Conservation (phyloP, 805 yeast species). For the Pichia kluyveri region DNA sequence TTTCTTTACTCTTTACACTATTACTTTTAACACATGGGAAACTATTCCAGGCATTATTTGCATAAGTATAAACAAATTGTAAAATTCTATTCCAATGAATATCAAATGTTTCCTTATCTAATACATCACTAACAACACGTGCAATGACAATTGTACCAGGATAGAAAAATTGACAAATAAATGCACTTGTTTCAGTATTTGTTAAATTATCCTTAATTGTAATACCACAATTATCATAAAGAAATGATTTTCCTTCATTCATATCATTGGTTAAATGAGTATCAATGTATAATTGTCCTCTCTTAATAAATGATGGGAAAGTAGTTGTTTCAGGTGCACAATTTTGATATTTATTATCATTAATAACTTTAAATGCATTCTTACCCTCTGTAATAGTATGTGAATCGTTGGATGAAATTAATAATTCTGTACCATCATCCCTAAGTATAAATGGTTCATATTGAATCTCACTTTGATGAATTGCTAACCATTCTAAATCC, state of each 20-base stretch:
- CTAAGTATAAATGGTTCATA: not conserved
- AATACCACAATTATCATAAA: conserved; percentile 1
- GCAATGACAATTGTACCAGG: not conserved
- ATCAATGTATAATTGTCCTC: conserved; percentile 1
- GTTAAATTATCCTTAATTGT: not conserved
- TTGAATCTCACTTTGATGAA: not conserved
- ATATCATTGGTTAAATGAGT: not conserved
- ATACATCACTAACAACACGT: conserved; percentile 1
- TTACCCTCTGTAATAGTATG: not conserved
- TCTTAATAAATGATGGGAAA: not conserved
- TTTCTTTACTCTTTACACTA: not conserved
- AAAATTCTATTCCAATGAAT: conserved; percentile 2
- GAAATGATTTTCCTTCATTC: not conserved
- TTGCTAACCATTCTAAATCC: not conserved
- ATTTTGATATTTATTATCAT: not conserved
- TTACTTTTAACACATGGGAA: not conserved
- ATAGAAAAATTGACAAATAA: conserved; percentile 1
- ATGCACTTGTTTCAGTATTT: not conserved
- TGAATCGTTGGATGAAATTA: too few relatives aligned
- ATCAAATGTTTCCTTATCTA: not conserved
- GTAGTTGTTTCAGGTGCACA: not conserved
- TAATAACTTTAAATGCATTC: not conserved
- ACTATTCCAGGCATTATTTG: not conserved
- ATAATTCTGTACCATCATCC: too few relatives aligned
- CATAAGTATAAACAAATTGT: conserved; percentile 1